These are phyloP conservation scores for Panicum virgatum DNA, from an alignment of 202 grass and related monocot genomes.

Conservation along the genomic window DNA sequence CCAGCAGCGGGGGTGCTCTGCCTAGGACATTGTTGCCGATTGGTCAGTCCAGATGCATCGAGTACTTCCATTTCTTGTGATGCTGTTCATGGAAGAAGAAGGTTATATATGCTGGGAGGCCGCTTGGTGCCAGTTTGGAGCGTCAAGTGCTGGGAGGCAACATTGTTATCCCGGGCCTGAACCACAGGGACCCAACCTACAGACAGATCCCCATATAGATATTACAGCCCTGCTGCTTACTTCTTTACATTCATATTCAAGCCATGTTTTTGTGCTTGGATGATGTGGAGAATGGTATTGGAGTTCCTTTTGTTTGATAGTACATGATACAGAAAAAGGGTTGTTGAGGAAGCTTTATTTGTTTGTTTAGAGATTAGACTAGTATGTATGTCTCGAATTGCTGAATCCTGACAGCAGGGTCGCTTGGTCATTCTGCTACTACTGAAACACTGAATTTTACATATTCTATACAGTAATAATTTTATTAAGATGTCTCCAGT, in stretches of 20 bases:
- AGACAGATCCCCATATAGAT: background rate
- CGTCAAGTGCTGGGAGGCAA: background rate
- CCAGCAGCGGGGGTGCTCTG: conserved; percentile 9
- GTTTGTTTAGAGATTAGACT: background rate
- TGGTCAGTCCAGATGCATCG: conserved; percentile 55
- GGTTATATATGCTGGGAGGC: background rate
- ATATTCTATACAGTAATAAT: background rate
- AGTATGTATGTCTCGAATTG: background rate
- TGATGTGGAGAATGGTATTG: background rate
- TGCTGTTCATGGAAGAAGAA: background rate
- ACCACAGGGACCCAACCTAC: background rate
- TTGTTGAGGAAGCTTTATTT: background rate
- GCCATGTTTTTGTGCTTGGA: conserved; percentile 44
- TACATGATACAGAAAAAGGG: background rate
- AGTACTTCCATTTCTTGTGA: conserved; percentile 69
- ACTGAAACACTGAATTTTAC: background rate
- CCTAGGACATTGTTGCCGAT: conserved; percentile 48
- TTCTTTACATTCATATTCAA: conserved; percentile 25
- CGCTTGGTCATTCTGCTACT: background rate
- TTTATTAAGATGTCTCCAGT: background rate
- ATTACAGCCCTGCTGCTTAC: background rate
- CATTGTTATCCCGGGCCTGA: background rate
- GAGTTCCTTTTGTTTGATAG: background rate
- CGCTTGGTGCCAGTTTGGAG: background rate
- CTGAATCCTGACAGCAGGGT: background rate